These are phyloP conservation scores for Backusella liffmaniae DNA, from an alignment of 192 early-diverging fungal species.

Conservation along the genomic window DNA sequence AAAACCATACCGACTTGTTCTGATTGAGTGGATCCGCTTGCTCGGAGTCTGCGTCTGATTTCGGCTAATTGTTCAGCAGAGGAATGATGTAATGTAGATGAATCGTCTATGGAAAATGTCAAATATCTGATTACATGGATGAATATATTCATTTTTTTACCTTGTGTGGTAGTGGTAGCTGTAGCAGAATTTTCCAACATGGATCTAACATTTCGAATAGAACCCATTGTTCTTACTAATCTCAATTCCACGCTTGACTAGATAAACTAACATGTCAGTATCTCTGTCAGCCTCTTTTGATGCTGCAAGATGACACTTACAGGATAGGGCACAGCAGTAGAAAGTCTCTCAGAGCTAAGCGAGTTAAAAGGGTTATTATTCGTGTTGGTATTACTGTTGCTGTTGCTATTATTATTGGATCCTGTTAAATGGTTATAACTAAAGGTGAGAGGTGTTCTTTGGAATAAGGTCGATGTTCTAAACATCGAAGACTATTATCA, in stretches of 20 bases:
- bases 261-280: not conserved
- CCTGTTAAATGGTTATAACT: not conserved
- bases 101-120: not conserved
- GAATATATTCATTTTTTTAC: not conserved
- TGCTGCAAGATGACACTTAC: slow-evolving; percentile 14
- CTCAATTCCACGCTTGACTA: slow-evolving; percentile 33
- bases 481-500: not conserved
- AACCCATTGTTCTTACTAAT: slow-evolving; percentile 25
- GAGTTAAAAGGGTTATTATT: not conserved
- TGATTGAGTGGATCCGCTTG: slow-evolving; percentile 20
- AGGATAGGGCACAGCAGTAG: slow-evolving; percentile 26
- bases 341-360: not conserved
- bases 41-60: slow-evolving; percentile 23
- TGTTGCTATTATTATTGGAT: not conserved
- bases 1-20: slow-evolving; percentile 33
- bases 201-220: slow-evolving; percentile 29
- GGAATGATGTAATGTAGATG: slow-evolving; percentile 13
- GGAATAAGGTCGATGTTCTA: not conserved
- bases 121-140: too few species aligned
- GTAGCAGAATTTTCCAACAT: slow-evolving; percentile 19
- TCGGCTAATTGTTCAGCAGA: slow-evolving; percentile 25
- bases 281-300: not conserved
- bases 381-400: too few species aligned
- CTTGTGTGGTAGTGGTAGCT: not conserved
- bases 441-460: slow-evolving; percentile 6